Percentiles rank a stretch among this genome's conserved stretches.
These are phyloP conservation scores for Fusarium sp. DNA, from an alignment of 2,329 filamentous ascomycete genomes.

Conservation along the genomic window DNA sequence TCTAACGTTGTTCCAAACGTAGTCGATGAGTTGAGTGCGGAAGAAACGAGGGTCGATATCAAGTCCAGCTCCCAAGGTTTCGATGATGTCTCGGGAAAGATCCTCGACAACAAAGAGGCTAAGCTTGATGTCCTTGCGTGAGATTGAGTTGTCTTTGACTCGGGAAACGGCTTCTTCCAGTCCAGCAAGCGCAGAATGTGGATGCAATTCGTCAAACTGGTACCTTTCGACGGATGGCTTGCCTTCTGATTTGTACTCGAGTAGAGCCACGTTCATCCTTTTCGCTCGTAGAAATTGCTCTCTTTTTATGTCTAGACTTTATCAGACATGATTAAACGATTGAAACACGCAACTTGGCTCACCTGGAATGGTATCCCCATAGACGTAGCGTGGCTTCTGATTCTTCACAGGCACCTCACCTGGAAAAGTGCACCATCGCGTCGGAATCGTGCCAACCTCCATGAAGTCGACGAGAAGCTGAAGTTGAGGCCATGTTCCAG, in stretches of 20 bases:
- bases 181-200: background rate
- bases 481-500: background rate
- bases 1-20: background rate
- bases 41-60: background rate
- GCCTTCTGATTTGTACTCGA: background rate
- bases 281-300: background rate
- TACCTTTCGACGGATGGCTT: background rate
- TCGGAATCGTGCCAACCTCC: background rate
- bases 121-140: background rate
- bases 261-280: background rate
- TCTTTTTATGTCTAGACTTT: background rate
- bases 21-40: background rate
- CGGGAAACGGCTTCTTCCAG: background rate
- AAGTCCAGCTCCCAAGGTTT: background rate
- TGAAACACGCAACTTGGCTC: background rate
- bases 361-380: background rate
- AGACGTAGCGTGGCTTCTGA: background rate
- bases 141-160: background rate
- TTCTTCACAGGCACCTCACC: background rate
- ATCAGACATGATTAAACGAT: background rate
- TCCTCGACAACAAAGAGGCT: constrained; percentile 2
- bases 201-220: background rate
- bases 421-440: background rate
- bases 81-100: constrained; percentile 1
- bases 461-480: constrained; percentile 1